These are phyloP conservation scores for Stemphylium vesicarium DNA, from an alignment of 2,329 filamentous ascomycete species.

Conservation along the genomic window DNA sequence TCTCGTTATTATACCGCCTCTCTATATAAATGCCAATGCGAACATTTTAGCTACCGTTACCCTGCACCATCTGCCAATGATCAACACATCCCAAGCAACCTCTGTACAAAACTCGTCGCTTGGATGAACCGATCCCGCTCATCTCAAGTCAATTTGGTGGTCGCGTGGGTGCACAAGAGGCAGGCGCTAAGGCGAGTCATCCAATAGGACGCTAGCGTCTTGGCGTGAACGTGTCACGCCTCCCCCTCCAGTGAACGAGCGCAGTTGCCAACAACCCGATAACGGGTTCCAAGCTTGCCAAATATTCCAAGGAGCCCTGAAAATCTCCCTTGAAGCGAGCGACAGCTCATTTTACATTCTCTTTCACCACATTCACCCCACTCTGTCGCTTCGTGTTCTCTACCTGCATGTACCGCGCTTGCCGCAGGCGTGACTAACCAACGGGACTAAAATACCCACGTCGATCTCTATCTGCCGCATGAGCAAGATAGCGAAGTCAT, in stretches of 20 bases:
- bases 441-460: slow-evolving; percentile 6
- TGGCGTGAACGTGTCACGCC: slow-evolving; percentile 17
- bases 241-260: slow-evolving; percentile 10
- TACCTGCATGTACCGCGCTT: slow-evolving; percentile 13
- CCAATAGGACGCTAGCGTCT: slow-evolving; percentile 12
- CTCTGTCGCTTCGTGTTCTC: slow-evolving; percentile 1
- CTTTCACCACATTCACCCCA: slow-evolving; percentile 2
- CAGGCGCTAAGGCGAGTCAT: slow-evolving; percentile 6
- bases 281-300: background rate
- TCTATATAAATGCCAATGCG: no score
- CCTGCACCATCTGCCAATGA: no score
- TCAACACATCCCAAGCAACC: no score
- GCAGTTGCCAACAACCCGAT: background rate
- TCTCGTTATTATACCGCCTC: no score
- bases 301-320: background rate
- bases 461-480: background rate
- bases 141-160: background rate
- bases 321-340: background rate
- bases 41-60: no score
- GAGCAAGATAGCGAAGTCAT: background rate
- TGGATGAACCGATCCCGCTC: background rate
- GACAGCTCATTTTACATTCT: background rate
- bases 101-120: no score
- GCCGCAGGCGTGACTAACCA: slow-evolving; percentile 7
- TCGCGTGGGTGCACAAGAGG: background rate